A percentile compares a stretch with the other conserved stretches of the same genome.
These are phyloP conservation scores for Lactarius vividus DNA, from an alignment of 768 basidiomycete species.

Conservation along the genomic window DNA sequence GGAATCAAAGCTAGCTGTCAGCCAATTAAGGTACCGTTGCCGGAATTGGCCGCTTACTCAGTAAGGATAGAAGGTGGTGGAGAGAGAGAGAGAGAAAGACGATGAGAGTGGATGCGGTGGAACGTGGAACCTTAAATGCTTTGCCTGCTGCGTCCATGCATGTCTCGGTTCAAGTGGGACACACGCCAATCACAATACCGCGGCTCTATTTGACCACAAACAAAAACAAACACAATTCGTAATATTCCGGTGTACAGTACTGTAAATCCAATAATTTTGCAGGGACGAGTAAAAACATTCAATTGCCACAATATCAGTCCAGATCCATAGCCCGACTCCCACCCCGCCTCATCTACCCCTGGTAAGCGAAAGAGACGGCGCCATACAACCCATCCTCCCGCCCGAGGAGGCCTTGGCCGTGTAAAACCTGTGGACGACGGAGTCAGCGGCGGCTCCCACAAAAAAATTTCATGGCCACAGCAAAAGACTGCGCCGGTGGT, in stretches of 20 bases:
- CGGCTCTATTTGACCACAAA: no score
- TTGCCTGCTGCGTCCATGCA: neutral
- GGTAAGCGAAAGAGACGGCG: constrained; percentile 92
- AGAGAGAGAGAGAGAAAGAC: neutral
- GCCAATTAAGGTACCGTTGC: neutral
- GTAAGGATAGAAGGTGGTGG: neutral
- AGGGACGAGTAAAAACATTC: neutral
- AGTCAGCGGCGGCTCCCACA: constrained; percentile 10
- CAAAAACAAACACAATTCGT: neutral
- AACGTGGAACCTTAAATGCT: neutral
- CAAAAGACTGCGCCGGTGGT: constrained; percentile 1
- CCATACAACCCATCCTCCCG: constrained; percentile 93
- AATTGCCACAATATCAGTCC: neutral
- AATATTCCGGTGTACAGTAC: neutral
- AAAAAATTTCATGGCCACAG: neutral
- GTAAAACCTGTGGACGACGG: constrained; percentile 47
- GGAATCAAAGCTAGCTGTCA: neutral
- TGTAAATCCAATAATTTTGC: no score
- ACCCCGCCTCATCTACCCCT: constrained; percentile 51
- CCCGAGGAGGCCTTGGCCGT: constrained; percentile 87
- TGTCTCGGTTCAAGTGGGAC: neutral
- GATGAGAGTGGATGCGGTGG: neutral
- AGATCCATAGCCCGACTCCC: neutral
- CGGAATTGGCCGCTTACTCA: constrained; percentile 7
- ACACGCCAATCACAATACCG: neutral